A percentile compares a stretch with the other conserved stretches of the same genome.
These are phyloP conservation scores for Tuber brumale DNA, from an alignment of 495 filamentous ascomycete species.

Conservation along the genomic window DNA sequence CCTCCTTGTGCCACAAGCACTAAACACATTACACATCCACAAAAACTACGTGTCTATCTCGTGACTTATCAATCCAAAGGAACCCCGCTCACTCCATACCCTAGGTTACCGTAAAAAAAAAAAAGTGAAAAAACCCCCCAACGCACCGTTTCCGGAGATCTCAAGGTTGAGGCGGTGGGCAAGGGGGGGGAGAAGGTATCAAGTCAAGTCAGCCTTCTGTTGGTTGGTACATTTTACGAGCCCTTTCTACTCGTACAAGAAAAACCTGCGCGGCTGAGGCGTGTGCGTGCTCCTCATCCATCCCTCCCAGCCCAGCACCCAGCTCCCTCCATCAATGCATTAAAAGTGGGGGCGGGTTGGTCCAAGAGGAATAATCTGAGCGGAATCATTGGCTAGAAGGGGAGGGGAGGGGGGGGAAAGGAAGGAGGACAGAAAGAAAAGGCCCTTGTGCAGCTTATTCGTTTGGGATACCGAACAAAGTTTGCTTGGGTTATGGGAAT, in stretches of 20 bases:
- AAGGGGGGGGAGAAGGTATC: background rate
- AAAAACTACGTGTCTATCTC: conserved; percentile 1
- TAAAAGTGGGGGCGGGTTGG: conserved; percentile 2
- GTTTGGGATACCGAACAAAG: background rate
- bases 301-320: background rate
- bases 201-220: background rate
- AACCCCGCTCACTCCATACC: background rate
- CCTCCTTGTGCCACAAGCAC: background rate
- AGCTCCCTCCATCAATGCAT: background rate
- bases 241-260: background rate
- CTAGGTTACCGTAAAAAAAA: background rate
- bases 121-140: background rate
- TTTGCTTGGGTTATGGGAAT: background rate
- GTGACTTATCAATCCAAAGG: background rate
- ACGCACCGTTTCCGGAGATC: conserved; percentile 3
- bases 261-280: background rate
- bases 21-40: background rate
- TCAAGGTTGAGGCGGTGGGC: background rate
- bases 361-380: background rate
- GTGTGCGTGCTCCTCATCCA: background rate
- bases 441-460: background rate
- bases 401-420: background rate
- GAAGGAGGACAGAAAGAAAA: background rate
- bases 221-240: background rate
- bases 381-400: background rate